These are phyloP conservation scores for Aspergillus cristatus DNA, from an alignment of 495 filamentous ascomycete genomes.

Conservation along the genomic window DNA sequence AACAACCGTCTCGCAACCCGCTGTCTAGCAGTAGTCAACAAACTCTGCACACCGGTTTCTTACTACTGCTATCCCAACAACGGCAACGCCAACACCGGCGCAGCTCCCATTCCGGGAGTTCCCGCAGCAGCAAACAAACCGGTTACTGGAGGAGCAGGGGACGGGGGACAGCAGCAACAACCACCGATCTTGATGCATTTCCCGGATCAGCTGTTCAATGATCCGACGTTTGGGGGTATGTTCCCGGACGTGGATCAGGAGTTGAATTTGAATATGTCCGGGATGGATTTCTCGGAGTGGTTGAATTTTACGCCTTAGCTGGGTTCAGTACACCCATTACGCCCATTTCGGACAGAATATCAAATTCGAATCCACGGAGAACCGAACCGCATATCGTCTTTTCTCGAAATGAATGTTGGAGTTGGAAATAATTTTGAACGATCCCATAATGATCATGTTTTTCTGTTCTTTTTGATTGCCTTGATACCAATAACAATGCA, in stretches of 20 bases:
- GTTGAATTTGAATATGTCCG: constrained; percentile 12
- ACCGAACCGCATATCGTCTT: no score
- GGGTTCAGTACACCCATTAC: no score
- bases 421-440: no score
- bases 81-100: constrained; percentile 4
- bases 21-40: constrained; percentile 35
- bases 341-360: no score
- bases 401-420: no score
- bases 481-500: no score
- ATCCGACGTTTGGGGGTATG: constrained; percentile 28
- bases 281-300: constrained; percentile 40
- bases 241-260: constrained; percentile 33
- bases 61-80: constrained; percentile 2
- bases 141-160: no score
- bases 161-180: no score
- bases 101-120: constrained; percentile 10
- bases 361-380: no score
- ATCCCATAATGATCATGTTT: no score
- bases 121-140: constrained; percentile 3
- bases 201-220: constrained; percentile 31
- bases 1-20: constrained; percentile 36
- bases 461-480: no score
- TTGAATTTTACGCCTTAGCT: constrained; percentile 28
- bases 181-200: constrained; percentile 30
- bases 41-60: constrained; percentile 27